These are phyloP conservation scores for Huntiella abstrusa DNA, from an alignment of 2,329 filamentous ascomycete genomes.

Conservation along the genomic window DNA sequence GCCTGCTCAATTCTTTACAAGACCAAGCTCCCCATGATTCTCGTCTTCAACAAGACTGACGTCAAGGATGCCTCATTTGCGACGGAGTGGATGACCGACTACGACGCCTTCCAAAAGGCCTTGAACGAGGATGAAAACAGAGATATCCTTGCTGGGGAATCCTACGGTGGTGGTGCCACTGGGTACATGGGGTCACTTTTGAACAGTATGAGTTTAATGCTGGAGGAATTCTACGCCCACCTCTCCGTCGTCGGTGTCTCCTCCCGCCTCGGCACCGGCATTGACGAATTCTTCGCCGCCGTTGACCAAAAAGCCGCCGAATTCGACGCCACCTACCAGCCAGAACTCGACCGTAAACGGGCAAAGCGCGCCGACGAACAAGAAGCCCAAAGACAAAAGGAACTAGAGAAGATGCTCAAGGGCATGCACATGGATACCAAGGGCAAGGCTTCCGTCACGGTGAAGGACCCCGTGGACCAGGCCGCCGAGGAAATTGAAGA, in stretches of 20 bases:
- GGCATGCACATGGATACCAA: constrained; percentile 47
- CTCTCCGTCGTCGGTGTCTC: constrained; percentile 85
- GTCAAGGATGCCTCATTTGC: constrained; percentile 81
- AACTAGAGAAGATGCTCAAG: constrained; percentile 84
- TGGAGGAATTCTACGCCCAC: constrained; percentile 95
- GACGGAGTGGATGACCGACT: constrained; percentile 99
- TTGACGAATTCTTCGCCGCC: constrained; percentile 84
- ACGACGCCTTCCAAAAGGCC: constrained; percentile 83
- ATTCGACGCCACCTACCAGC: constrained; percentile 78
- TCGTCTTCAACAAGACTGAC: constrained; percentile 98
- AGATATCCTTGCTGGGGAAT: constrained; percentile 60
- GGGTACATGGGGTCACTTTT: constrained; percentile 93
- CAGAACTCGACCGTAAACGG: constrained; percentile 66
- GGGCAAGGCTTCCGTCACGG: constrained; percentile 13
- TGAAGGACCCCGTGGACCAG: constrained; percentile 22
- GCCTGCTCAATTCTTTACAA: constrained; percentile 98
- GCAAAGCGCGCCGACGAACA: constrained; percentile 61
- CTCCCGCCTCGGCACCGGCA: constrained; percentile 75
- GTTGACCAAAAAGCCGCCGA: constrained; percentile 75
- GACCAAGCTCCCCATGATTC: constrained; percentile 93
- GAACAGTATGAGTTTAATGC: constrained; percentile 93
- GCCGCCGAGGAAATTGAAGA: constrained; percentile 31
- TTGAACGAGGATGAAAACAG: constrained; percentile 61
- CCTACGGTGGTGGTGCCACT: constrained; percentile 50
- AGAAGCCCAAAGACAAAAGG: constrained; percentile 51